phyloP scores from a whole-genome alignment of 345 rosid species.

The Eucalyptus shirleyi region DNA sequence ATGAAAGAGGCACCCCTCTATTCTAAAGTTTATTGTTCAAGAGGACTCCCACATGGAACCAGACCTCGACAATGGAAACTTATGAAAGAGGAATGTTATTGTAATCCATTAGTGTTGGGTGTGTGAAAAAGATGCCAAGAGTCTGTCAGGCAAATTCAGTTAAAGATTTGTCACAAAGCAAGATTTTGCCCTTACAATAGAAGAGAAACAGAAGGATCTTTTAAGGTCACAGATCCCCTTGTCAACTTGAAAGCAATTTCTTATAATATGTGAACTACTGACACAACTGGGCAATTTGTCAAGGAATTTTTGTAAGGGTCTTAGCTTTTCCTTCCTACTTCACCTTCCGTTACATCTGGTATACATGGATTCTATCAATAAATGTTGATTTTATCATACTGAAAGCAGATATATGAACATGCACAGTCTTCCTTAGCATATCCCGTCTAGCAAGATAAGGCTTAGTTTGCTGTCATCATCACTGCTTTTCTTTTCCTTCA shows the following conservation, averaged over 20 bases:
- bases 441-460: neutral
- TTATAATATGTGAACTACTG: neutral
- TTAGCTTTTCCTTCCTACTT: neutral
- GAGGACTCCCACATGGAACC: neutral
- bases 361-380: neutral
- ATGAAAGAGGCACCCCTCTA: neutral
- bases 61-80: neutral
- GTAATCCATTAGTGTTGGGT: neutral
- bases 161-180: neutral
- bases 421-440: neutral
- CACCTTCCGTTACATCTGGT: neutral
- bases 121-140: neutral
- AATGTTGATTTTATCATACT: neutral
- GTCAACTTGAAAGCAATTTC: neutral
- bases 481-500: neutral
- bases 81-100: neutral
- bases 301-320: neutral
- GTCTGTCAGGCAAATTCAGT: neutral
- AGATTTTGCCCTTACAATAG: neutral
- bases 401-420: neutral
- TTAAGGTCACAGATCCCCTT: neutral
- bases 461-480: neutral
- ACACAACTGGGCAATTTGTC: neutral
- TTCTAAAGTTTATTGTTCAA: neutral
- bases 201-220: neutral